Percentiles rank a stretch among this genome's conserved stretches.
These are phyloP conservation scores for Fragilaria crotonensis DNA, from an alignment of 108 stramenopile genomes.

Conservation along the genomic window DNA sequence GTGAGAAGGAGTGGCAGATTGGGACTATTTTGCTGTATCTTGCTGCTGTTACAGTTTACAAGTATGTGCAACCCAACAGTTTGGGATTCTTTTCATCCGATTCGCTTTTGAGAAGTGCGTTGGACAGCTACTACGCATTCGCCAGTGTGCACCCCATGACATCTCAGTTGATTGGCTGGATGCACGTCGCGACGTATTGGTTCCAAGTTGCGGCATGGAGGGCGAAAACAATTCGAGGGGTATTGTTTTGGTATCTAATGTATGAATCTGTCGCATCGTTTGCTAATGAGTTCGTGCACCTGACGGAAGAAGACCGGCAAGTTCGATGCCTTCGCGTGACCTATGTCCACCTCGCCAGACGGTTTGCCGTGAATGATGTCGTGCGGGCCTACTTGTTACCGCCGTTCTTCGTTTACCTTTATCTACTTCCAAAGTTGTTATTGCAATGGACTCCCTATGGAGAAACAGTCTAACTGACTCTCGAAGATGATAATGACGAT, in stretches of 20 bases:
- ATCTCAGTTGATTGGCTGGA: not conserved
- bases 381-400: constrained; percentile 4
- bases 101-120: constrained; percentile 5
- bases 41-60: constrained; percentile 3
- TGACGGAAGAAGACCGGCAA: not conserved
- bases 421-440: constrained; percentile 6
- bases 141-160: not conserved
- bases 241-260: constrained; percentile 5
- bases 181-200: constrained; percentile 8
- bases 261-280: constrained; percentile 1
- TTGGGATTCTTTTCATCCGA: not conserved
- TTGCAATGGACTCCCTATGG: not conserved
- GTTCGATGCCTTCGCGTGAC: constrained; percentile 5
- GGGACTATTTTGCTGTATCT: not conserved
- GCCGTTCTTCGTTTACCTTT: constrained; percentile 9
- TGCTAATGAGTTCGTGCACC: constrained; percentile 5
- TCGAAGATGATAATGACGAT: too few relatives aligned
- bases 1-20: not conserved
- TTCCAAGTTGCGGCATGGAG: not conserved
- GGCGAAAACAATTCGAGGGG: not conserved
- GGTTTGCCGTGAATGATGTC: constrained; percentile 8
- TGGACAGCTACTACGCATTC: constrained; percentile 4
- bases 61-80: not conserved
- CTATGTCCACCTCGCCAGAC: not conserved
- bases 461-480: not conserved